Conservation (phyloP, 495 filamentous ascomycete species). For the Xylaria curta region DNA sequence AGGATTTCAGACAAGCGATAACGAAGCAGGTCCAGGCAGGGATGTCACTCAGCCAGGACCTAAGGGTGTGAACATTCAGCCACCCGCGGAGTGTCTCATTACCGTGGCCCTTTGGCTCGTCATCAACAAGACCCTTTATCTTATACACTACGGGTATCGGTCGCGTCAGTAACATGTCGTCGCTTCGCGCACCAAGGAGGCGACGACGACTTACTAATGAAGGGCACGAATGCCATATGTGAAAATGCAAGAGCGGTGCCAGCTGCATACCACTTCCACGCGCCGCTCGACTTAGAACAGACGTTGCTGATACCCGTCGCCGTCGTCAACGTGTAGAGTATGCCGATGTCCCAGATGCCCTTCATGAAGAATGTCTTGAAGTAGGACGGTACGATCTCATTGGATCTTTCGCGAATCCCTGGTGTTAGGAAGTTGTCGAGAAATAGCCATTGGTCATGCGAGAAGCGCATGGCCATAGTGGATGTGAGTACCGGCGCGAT, state of each 20-base stretch:
- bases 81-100: constrained; percentile 30
- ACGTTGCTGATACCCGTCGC: constrained; percentile 34
- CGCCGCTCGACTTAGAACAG: constrained; percentile 25
- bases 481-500: constrained; percentile 48
- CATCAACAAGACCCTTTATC: constrained; percentile 34
- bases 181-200: background rate
- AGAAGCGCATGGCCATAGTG: constrained; percentile 45
- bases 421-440: constrained; percentile 33
- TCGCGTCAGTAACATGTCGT: background rate
- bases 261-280: constrained; percentile 37
- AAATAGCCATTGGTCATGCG: constrained; percentile 44
- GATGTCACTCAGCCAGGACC: constrained; percentile 34
- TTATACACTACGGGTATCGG: constrained; percentile 22
- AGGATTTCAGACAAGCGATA: constrained; percentile 32
- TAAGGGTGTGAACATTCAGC: constrained; percentile 33
- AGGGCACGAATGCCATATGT: constrained; percentile 39
- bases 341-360: constrained; percentile 32
- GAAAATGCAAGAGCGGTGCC: constrained; percentile 32
- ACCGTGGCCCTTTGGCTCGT: constrained; percentile 24
- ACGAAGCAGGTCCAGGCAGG: constrained; percentile 40
- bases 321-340: constrained; percentile 32
- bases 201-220: constrained; percentile 25
- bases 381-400: constrained; percentile 37
- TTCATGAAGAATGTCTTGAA: constrained; percentile 40
- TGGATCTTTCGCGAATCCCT: constrained; percentile 28